These are phyloP conservation scores for Barnettozyma pratensis DNA, from an alignment of 805 yeast genomes.

Conservation along the genomic window DNA sequence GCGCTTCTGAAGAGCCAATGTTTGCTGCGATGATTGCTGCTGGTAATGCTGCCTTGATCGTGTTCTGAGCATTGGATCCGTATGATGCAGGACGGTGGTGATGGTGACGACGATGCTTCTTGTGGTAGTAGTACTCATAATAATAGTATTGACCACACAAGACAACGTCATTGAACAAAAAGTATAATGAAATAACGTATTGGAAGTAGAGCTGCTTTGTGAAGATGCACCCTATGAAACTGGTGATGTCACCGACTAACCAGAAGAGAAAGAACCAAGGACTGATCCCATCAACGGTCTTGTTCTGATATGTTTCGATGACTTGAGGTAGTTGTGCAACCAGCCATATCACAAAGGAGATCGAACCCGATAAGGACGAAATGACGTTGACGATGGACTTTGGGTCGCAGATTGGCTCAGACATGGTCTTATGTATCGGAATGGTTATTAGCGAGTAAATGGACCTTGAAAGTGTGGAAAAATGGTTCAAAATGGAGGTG, in stretches of 20 bases:
- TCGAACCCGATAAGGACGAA: constrained; percentile 36
- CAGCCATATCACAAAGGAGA: constrained; percentile 40
- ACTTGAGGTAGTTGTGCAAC: constrained; percentile 54
- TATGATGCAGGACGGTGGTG: constrained; percentile 22
- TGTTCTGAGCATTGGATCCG: constrained; percentile 8
- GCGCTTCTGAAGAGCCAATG: constrained; percentile 10
- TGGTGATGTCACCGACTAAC: constrained; percentile 41
- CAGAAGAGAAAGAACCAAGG: constrained; percentile 45
- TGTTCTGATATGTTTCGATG: constrained; percentile 47
- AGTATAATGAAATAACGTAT: constrained; percentile 64
- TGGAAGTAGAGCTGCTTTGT: constrained; percentile 84
- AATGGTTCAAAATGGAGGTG: no score
- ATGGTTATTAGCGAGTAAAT: no score
- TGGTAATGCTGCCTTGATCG: constrained; percentile 16
- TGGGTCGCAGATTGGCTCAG: constrained; percentile 11
- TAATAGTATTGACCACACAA: constrained; percentile 68
- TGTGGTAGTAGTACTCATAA: constrained; percentile 40
- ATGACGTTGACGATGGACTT: constrained; percentile 15
- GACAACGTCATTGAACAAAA: constrained; percentile 63
- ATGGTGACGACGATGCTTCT: constrained; percentile 27
- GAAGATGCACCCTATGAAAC: constrained; percentile 64
- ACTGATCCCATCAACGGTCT: constrained; percentile 57
- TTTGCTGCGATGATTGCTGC: constrained; percentile 25
- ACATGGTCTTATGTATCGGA: not conserved
- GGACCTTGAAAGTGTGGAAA: no score